Conservation (phyloP, 2,329 filamentous ascomycete genomes). For the Penicillium sp. region DNA sequence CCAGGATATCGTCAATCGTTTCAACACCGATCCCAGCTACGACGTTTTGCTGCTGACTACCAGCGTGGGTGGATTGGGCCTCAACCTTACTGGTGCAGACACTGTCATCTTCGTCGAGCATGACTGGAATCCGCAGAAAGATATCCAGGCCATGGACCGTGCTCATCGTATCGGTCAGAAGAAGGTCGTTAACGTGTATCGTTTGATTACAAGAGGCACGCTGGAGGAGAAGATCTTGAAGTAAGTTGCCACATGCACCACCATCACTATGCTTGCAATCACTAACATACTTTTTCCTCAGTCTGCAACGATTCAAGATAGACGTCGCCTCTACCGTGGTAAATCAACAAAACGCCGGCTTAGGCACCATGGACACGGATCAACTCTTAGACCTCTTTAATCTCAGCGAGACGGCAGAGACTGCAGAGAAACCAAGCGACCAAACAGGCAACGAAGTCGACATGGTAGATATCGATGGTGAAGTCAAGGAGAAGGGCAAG, state of each 20-base stretch:
- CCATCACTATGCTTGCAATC: constrained; percentile 14
- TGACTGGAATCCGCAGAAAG: constrained; percentile 99
- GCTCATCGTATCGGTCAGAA: constrained; percentile 98
- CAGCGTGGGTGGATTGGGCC: constrained; percentile 88
- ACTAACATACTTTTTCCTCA: constrained; percentile 44
- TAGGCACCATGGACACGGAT: constrained; percentile 96
- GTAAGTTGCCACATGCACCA: constrained; percentile 49
- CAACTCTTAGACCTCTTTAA: constrained; percentile 97
- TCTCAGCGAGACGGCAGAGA: constrained; percentile 70
- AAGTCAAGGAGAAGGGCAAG: constrained; percentile 92
- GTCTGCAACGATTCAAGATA: constrained; percentile 98
- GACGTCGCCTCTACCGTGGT: constrained; percentile 97
- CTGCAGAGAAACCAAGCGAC: constrained; percentile 63
- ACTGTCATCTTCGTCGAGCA: constrained; percentile 99
- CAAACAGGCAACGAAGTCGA: constrained; percentile 64
- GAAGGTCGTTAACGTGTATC: constrained; percentile 99
- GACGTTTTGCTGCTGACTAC: constrained; percentile 93
- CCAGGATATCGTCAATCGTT: constrained; percentile 98
- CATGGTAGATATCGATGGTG: constrained; percentile 91
- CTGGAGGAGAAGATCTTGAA: constrained; percentile 96
- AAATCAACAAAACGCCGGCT: constrained; percentile 95
- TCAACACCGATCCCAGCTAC: constrained; percentile 97
- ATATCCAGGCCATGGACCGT: constrained; percentile 98
- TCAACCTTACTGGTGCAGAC: constrained; percentile 95
- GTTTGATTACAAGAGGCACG: constrained; percentile 91